A percentile compares a stretch with the other conserved stretches of the same genome.
phyloP scores from a whole-genome alignment of 208 protist genomes.

The Trypanosoma boissoni region DNA sequence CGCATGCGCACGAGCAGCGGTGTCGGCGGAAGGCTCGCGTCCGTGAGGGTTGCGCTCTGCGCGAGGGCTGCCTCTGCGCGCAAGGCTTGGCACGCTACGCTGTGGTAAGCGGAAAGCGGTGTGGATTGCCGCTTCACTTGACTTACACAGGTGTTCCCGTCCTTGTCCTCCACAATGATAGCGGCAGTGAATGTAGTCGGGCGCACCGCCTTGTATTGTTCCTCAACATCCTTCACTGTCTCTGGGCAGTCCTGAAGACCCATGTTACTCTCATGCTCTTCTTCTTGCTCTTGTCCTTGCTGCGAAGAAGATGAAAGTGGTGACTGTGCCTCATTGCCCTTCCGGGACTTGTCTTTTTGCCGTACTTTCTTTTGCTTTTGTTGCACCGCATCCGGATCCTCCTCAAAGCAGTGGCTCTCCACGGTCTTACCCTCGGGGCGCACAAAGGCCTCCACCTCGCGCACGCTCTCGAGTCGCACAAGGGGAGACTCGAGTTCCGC shows the following conservation, averaged over 20 bases:
- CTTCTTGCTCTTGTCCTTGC: constrained; percentile 1
- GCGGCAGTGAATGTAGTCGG: constrained; percentile 39
- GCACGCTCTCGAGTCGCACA: constrained; percentile 59
- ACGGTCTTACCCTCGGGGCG: constrained; percentile 21
- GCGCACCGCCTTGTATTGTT: constrained; percentile 26
- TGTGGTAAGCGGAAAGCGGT: constrained; percentile 51
- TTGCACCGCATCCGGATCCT: constrained; percentile 2
- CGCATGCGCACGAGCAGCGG: constrained; percentile 72
- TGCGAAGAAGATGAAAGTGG: not conserved
- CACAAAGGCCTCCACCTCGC: constrained; percentile 57
- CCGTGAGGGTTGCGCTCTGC: constrained; percentile 23
- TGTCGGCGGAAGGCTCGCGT: constrained; percentile 21
- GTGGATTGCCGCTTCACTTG: constrained; percentile 52
- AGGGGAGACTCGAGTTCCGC: constrained; percentile 50
- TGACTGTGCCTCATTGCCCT: no score
- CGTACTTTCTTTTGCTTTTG: not conserved
- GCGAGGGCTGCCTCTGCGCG: constrained; percentile 24
- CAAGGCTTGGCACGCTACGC: constrained; percentile 39
- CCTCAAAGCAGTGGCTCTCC: constrained; percentile 31
- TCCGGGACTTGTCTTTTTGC: not conserved
- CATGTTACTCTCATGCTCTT: not conserved
- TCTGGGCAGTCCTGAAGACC: not conserved
- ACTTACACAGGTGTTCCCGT: constrained; percentile 35
- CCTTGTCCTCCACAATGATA: constrained; percentile 34
- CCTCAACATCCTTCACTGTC: constrained; percentile 23